Percentiles rank a stretch among this genome's conserved stretches.
Conservation (phyloP, 2,329 filamentous ascomycete genomes). For the Macrophomina tecta region DNA sequence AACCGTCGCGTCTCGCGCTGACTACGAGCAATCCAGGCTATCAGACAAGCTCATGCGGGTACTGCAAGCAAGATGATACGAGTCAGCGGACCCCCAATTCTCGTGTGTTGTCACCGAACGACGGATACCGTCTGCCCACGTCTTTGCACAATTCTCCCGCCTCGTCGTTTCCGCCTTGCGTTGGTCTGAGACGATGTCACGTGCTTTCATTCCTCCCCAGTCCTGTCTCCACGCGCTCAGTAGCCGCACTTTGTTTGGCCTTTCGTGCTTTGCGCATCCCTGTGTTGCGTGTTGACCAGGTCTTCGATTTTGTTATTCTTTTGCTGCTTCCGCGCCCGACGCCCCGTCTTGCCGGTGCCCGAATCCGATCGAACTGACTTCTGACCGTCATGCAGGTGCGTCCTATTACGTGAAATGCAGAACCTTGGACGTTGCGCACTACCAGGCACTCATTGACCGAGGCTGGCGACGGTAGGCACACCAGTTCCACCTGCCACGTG, state of each 20-base stretch:
- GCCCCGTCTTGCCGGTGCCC: neutral
- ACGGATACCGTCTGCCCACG: constrained; percentile 23
- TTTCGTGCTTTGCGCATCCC: neutral
- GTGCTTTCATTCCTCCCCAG: constrained; percentile 16
- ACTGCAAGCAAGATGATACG: constrained; percentile 55
- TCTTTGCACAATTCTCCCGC: constrained; percentile 18
- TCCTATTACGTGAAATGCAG: constrained; percentile 73
- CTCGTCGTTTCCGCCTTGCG: constrained; percentile 8
- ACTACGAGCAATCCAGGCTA: constrained; percentile 47
- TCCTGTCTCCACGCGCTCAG: constrained; percentile 9
- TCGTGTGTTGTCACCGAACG: constrained; percentile 48
- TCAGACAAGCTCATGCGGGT: constrained; percentile 56
- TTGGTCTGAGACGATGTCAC: constrained; percentile 9
- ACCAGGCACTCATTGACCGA: constrained; percentile 74
- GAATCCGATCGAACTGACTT: constrained; percentile 1
- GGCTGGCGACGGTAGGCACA: constrained; percentile 75
- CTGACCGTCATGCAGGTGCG: constrained; percentile 59
- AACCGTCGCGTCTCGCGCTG: constrained; percentile 28
- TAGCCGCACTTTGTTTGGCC: neutral
- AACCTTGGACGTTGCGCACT: constrained; percentile 68
- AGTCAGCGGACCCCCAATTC: constrained; percentile 55
- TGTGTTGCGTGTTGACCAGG: neutral
- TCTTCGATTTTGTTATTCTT: neutral
- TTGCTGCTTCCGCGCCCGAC: neutral
- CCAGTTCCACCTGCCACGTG: constrained; percentile 24